Base-by-base conservation (phyloP, 495 filamentous ascomycete genomes). In the Lentithecium fluviatile region DNA sequence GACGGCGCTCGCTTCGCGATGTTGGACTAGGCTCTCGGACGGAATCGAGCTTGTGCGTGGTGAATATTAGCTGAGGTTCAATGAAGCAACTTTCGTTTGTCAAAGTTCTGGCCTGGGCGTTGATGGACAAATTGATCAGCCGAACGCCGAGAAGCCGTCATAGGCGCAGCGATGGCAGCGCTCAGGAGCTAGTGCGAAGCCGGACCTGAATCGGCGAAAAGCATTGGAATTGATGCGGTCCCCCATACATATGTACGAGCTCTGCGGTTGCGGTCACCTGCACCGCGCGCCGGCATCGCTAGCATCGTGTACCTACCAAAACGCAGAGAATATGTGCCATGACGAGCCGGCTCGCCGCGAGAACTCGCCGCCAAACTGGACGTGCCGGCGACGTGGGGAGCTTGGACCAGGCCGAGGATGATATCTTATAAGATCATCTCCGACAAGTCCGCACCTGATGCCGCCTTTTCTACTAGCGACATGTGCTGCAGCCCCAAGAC, bases 81-180 rank as follows among this genome's bases (percentile, higher is more conserved):
- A 32, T 17, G 45, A 40, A 24, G 54, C 45, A 36, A 34, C n/a
- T 48, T 26, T 50, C 37, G 45, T 58, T 58, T 58, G 54, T 47
- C n/a, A 58, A 58, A 54, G 51, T 40, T 36, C 26, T 5, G 51
- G 32, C 23, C 51, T 54, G 51, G 51, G 51, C 51, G 36, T 5
- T 37, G 29, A 19, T 20, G 15, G 34, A 32, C 26, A 19, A 23
- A 19, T 3, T 26, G 23, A 23, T 23, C 46, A 6, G 23, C 15
- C 15, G 10, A 36, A 21, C 36, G 36, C 51, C 51, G 51, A 24
- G 26, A 11, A 15, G 15, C 17, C 51, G 51, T 54, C 51, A 54
- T 34, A 40, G 38, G 51, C 51, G 19, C 6, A 19, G 4, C 19
- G 19, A 21, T 5, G 40, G 40, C 15, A 43, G 13, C 13, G 5